Evolutionary conservation across 139 green algal genomes (phyloP), one percentile per base, ranked within the genome.

Genomic region (Haematococcus sp.): DNA sequence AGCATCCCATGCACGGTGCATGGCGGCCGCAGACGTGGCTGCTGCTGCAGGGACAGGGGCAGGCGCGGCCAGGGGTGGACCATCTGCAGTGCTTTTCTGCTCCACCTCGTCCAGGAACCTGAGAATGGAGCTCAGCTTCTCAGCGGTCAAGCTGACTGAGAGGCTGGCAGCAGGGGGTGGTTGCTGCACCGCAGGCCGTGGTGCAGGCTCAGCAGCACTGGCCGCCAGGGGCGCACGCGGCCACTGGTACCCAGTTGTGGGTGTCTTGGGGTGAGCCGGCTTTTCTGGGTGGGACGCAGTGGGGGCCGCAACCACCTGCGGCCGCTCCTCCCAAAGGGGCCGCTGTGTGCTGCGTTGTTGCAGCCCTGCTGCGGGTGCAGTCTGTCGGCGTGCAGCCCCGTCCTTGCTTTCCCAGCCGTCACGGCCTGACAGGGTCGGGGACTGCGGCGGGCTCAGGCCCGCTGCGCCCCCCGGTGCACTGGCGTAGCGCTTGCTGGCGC

Each of bases 81-180:
- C 28, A 59, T n/a, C 11, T 68, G 65, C 56, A 63, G 7, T 9
- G 22, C 65, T 17, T 54, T 77, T 68, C 54, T 73, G 35, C 58
- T 89, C 81, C 15, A 86, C 79, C 17, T 68, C 69, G 35, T 89
- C 84, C 63, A 89, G 73, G 74, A 76, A 89, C 20, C 65, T 68
- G 40, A 89, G 49, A 60, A 89, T 87, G 43, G 65, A 78, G 1
- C 40, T 34, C 31, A 89, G 74, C 78, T 86, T 89, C 20, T 86
- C 76, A 23, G 73, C 74, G 17, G 72, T 76, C 28, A 82, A 1
- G 76, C 66, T 82, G 4, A 23, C 70, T 63, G 46, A 63, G 7
- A 40, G 16, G 22, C 17, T 55, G 33, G 3, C 63, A 55, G 34
- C 33, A 13, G 23, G 34, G 19, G 13, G 25, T 5, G 31, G 34